Evolutionary conservation across 1,139 yeast genomes (phyloP).

Genomic region (Candida dubliniensis): DNA sequence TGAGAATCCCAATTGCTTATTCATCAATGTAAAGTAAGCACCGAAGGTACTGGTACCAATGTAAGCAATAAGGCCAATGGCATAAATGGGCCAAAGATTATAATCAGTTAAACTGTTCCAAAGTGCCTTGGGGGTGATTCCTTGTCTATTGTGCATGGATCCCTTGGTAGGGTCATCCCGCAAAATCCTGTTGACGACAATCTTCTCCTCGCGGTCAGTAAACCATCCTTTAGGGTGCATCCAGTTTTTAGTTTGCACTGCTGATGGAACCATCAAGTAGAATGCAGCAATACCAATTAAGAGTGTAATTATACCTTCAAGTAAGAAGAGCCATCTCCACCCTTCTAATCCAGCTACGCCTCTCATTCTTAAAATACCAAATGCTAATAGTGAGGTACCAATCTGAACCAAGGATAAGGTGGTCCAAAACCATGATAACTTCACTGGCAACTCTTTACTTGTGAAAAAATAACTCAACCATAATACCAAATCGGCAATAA

Average conservation of each 20-base stretch:
- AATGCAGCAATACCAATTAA: conserved; percentile 52
- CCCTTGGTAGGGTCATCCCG: conserved; percentile 59
- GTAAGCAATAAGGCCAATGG: conserved; percentile 49
- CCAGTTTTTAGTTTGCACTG: conserved; percentile 54
- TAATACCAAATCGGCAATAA: conserved; percentile 30
- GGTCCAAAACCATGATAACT: conserved; percentile 24
- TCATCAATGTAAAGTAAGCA: conserved; percentile 21
- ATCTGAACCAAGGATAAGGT: conserved; percentile 25
- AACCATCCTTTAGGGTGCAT: conserved; percentile 61
- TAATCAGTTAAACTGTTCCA: conserved; percentile 47
- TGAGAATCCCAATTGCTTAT: conserved; percentile 54
- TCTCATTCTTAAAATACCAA: conserved; percentile 30
- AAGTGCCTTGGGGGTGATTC: conserved; percentile 42
- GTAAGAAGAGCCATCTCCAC: conserved; percentile 65
- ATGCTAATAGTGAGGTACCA: conserved; percentile 37
- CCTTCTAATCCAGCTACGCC: conserved; percentile 39
- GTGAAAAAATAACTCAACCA: conserved; percentile 32
- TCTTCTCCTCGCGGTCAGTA: conserved; percentile 59
- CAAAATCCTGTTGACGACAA: conserved; percentile 60
- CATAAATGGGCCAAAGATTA: conserved; percentile 60
- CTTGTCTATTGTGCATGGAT: conserved; percentile 47
- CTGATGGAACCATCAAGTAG: conserved; percentile 61
- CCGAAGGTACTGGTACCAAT: conserved; percentile 43
- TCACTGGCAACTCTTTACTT: conserved; percentile 26
- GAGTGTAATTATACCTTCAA: conserved; percentile 63